Base-by-base conservation (phyloP, 441 rosid species). In the Jatropha multifida region DNA sequence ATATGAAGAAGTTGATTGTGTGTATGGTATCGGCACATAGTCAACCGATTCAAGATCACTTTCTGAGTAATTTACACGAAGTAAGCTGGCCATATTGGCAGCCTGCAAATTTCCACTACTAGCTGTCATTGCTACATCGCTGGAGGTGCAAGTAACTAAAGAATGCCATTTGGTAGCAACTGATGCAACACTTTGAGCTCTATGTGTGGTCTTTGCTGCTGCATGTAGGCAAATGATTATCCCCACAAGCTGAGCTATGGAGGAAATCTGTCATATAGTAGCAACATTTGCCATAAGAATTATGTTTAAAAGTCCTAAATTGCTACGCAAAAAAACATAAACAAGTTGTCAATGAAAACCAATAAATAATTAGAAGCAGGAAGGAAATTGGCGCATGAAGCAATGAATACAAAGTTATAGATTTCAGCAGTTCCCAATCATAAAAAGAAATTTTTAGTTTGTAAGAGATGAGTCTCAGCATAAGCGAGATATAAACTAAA, bases 141-240 rank as follows among this genome's bases (percentile, higher is more conserved):
- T 41, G 17, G 73, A 71, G 71, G 38, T 49, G 70, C 88, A 86
- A 11, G 91, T 86, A 42, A 75, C 80, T 17, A 79, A 69, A 46
- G 91, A 85, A 79, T 88, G 89, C 89, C 91, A 86, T 81, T 84
- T 83, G 70, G 86, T 73, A 49, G 88, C 88, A 42, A 83, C 76
- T 15, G 88, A 80, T 44, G 76, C 88, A 41, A 82, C 27, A 17
- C 74, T 83, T 69, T 86, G 88, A 40, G 91, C 88, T 77, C 89
- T 76, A 60, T 81, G 83, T 23, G 91, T 69, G 49, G 81, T 85
- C 62, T 76, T 88, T 44, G 89, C 74, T 32, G 89, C 91, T 17
- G 86, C 89, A 48, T 88, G 84, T 77, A 88, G 81, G 83, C 86
- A 88, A 41, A 88, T 72, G 6, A 85, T 58, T 46, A 88, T 72